Evolutionary conservation across 352 stramenopile species (phyloP).

Genomic region (Globisporangium cylindrosporum): DNA sequence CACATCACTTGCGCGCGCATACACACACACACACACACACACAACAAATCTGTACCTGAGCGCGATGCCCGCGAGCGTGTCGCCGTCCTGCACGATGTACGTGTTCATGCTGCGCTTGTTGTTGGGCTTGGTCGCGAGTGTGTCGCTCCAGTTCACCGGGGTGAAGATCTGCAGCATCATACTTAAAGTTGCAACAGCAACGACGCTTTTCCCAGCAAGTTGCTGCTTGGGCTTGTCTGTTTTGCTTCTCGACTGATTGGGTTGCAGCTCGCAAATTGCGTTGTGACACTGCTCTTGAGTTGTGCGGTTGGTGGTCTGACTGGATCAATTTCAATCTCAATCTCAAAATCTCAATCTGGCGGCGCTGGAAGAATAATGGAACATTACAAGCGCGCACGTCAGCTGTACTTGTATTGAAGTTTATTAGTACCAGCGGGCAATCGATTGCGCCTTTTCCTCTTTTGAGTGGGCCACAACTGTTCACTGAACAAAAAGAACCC

Average conservation of each 20-base stretch:
- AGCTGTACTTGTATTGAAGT: not conserved
- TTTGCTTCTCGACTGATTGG: not conserved
- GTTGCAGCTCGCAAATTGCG: conserved; percentile 1
- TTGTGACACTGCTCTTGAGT: not conserved
- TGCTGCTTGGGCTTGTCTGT: not conserved
- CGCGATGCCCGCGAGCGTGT: conserved; percentile 45
- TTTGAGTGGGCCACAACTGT: too few species aligned
- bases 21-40: not conserved
- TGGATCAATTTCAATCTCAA: not conserved
- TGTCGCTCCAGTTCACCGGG: conserved; percentile 32
- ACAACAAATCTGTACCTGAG: conserved; percentile 21
- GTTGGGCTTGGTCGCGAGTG: conserved; percentile 13
- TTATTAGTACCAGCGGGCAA: not conserved
- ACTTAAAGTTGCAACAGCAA: not conserved
- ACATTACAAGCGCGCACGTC: not conserved
- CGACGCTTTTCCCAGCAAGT: conserved; percentile 1
- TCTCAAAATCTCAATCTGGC: not conserved
- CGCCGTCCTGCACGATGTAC: conserved; percentile 40
- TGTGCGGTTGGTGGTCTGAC: not conserved
- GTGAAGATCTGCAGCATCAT: conserved; percentile 39
- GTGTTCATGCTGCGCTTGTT: conserved; percentile 15
- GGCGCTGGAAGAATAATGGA: not conserved
- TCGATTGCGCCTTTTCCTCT: not conserved
- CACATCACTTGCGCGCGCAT: not conserved
- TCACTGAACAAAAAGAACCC: too few species aligned